phyloP scores from a whole-genome alignment of 208 protist species.

The Trypanosoma conorhini region DNA sequence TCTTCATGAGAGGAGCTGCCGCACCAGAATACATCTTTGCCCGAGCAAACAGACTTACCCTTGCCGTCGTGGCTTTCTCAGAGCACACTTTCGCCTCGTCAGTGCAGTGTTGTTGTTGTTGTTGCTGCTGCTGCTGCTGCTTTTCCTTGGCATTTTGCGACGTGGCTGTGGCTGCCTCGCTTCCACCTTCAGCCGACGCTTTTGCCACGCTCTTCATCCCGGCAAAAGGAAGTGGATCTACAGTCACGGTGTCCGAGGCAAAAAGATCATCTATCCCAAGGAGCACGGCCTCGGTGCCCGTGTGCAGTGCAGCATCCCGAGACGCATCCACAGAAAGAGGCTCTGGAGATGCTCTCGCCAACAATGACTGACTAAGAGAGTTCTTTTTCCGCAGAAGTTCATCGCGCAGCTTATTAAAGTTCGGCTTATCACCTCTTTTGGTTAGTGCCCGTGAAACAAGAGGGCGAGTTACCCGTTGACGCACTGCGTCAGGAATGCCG shows the following conservation, averaged over 20 bases:
- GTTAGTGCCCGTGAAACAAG: neutral
- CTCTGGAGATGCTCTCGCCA: neutral
- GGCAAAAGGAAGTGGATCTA: neutral
- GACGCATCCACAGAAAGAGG: neutral
- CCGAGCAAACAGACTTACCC: slow-evolving; percentile 37
- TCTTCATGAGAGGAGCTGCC: neutral
- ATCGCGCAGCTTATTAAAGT: slow-evolving; percentile 13
- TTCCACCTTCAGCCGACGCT: neutral
- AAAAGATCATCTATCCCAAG: slow-evolving; percentile 23
- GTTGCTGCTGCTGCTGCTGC: no score
- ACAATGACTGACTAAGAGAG: neutral
- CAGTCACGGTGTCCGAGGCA: neutral
- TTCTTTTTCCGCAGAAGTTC: slow-evolving; percentile 27
- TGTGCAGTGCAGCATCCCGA: neutral
- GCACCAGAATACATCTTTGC: slow-evolving; percentile 26
- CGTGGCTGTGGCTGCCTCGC: neutral
- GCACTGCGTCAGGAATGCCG: neutral
- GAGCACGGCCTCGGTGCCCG: slow-evolving; percentile 6
- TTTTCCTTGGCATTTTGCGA: neutral
- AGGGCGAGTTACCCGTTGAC: neutral
- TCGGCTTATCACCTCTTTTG: neutral
- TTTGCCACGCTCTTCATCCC: neutral
- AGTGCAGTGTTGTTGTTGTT: neutral
- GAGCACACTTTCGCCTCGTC: neutral
- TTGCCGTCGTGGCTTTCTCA: slow-evolving; percentile 2